Base-by-base conservation (phyloP, 352 stramenopile species). In the Phytophthora ohioensis region DNA sequence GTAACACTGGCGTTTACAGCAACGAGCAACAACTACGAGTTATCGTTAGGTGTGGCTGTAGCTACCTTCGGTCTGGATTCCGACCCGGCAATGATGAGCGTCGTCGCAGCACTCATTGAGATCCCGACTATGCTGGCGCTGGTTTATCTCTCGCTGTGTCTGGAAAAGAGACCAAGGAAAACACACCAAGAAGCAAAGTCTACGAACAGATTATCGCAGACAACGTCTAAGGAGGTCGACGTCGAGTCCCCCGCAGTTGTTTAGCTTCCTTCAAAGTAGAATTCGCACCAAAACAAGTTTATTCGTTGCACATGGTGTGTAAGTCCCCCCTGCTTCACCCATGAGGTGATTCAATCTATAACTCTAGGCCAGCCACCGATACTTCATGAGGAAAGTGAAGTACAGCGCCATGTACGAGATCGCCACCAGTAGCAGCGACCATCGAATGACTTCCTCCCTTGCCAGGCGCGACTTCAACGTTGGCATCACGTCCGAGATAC, bases 11-110 rank as follows among this genome's bases (percentile, higher is more conserved):
- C 83, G 30, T 91, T 95, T 66, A 94, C 90, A 36, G 84, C 85
- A n/a, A 88, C 82, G n/a, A 93, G 85, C 71, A 95, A 94, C 82
- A 94, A 94, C 71, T 95, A 92, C 67, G 88, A 94, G 63, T 65
- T 95, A 46, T 88, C 84, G 34, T 71, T 92, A 32, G 88, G 83
- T 5, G 77, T 93, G 38, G 82, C 86, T 2, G 83, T 93, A 4
- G 76, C 78, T 9, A 82, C 86, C 17, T 95, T 92, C 17, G 88
- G 88, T 0, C 68, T 91, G 15, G 76, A 87, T 36, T 95, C 88
- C 12, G 86, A 91, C 38, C 79, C 82, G 12, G 82, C 86, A 57
- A 67, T 81, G 70, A 80, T 81, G 73, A 81, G 73, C 42, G 77
- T 84, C 55, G 71, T 84, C n/a, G 74, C 71, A 10, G 74, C 74